A percentile compares a stretch with the other conserved stretches of the same genome.
Evolutionary conservation across 352 stramenopile genomes (phyloP).

Genomic region (Globisporangium perplexum): DNA sequence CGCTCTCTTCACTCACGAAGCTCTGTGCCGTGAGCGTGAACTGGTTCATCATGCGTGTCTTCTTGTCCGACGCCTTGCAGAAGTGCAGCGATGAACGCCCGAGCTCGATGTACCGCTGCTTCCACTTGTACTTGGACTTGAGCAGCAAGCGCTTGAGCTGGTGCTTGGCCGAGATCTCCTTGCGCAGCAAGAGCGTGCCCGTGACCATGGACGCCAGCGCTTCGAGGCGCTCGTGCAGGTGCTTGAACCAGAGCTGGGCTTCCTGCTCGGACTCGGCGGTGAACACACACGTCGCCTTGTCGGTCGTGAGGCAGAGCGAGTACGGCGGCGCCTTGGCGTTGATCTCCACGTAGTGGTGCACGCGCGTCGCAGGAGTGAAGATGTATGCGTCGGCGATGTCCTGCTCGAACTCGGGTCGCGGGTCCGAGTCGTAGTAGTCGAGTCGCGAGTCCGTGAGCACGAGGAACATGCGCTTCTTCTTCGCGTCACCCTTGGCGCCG

Average conservation of each 20-base stretch:
- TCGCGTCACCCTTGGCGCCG: slow-evolving; percentile 35
- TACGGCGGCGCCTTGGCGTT: slow-evolving; percentile 43
- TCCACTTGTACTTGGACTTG: slow-evolving; percentile 68
- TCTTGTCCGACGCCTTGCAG: slow-evolving; percentile 33
- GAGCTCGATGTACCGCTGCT: slow-evolving; percentile 45
- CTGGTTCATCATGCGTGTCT: slow-evolving; percentile 59
- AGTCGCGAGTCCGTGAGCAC: slow-evolving; percentile 72
- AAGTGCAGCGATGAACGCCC: slow-evolving; percentile 48
- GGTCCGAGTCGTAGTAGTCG: slow-evolving; percentile 63
- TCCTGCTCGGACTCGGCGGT: slow-evolving; percentile 46
- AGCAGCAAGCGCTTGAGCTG: slow-evolving; percentile 51
- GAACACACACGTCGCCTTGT: slow-evolving; percentile 56
- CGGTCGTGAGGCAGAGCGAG: slow-evolving; percentile 59
- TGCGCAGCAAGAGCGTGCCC: slow-evolving; percentile 43
- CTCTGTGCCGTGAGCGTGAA: slow-evolving; percentile 50
- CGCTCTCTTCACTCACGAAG: slow-evolving; percentile 49
- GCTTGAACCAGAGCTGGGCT: slow-evolving; percentile 35
- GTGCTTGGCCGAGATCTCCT: slow-evolving; percentile 35
- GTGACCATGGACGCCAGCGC: slow-evolving; percentile 44
- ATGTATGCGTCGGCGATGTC: slow-evolving; percentile 49
- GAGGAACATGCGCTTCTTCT: slow-evolving; percentile 57
- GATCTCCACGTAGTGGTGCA: slow-evolving; percentile 60
- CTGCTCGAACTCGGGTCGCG: slow-evolving; percentile 50
- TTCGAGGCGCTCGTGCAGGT: slow-evolving; percentile 45
- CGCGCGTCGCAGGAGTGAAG: slow-evolving; percentile 36